Evolutionary conservation across 495 filamentous ascomycete species (phyloP).

Genomic region (Glarea lozoyensis): DNA sequence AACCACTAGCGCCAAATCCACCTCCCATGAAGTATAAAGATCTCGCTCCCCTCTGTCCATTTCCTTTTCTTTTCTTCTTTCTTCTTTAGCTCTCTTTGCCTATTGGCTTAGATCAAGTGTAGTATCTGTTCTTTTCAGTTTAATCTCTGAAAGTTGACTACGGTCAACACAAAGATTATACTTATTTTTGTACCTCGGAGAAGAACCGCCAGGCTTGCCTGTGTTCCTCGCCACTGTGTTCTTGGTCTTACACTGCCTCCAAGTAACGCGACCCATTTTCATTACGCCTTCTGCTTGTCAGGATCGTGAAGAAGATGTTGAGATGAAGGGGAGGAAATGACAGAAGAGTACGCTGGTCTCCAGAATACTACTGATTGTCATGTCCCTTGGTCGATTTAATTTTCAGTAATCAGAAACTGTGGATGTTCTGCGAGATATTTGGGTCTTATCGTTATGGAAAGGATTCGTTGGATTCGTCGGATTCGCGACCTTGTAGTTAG

Average conservation of each 20-base stretch:
- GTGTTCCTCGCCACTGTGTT: slow-evolving; percentile 68
- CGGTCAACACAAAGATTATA: slow-evolving; percentile 72
- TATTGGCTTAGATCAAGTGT: slow-evolving; percentile 93
- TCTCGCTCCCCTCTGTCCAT: neutral
- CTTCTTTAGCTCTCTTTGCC: slow-evolving; percentile 17
- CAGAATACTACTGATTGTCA: too few relatives aligned
- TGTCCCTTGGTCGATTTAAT: too few relatives aligned
- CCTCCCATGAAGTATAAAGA: too few relatives aligned
- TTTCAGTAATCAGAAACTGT: too few relatives aligned
- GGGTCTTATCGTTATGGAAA: too few relatives aligned
- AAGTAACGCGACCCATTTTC: slow-evolving; percentile 66
- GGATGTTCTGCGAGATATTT: too few relatives aligned
- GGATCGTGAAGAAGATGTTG: slow-evolving; percentile 61
- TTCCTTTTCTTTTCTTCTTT: slow-evolving; percentile 7
- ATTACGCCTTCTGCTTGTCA: slow-evolving; percentile 39
- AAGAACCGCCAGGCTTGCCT: slow-evolving; percentile 73
- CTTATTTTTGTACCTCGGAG: slow-evolving; percentile 60
- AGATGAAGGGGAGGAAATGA: too few relatives aligned
- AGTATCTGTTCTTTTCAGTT: slow-evolving; percentile 99
- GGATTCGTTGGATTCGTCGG: too few relatives aligned
- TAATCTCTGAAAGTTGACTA: slow-evolving; percentile 68
- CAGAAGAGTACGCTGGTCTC: too few relatives aligned
- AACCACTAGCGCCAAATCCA: too few relatives aligned
- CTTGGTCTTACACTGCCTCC: slow-evolving; percentile 83
- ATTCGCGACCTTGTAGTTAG: too few relatives aligned